Conservation (phyloP, 306 rosid genomes). For the Gynostemma pentaphyllum region DNA sequence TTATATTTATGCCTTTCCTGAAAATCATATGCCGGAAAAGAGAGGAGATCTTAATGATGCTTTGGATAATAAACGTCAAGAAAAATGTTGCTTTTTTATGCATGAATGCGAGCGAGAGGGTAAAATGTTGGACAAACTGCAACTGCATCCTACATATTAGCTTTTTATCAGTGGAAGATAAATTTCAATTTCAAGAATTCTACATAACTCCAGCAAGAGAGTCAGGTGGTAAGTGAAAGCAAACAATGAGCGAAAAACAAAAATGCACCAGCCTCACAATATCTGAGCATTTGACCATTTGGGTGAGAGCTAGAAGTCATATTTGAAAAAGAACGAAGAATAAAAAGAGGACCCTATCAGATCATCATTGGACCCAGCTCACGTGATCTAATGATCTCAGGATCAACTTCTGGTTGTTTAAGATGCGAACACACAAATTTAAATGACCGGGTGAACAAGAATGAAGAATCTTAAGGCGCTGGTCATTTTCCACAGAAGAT, state of each 20-base stretch:
- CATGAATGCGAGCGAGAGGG: not conserved
- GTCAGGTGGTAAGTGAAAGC: not conserved
- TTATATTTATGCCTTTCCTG: conserved; percentile 62
- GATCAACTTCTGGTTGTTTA: not conserved
- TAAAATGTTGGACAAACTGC: not conserved
- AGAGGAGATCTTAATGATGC: not conserved
- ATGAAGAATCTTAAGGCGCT: not conserved
- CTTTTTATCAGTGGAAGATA: not conserved
- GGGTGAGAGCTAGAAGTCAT: no score
- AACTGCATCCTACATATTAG: not conserved
- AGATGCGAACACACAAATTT: not conserved
- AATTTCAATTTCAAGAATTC: not conserved
- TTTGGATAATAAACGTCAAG: not conserved
- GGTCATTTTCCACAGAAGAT: not conserved
- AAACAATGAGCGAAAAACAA: not conserved
- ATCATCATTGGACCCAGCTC: no score
- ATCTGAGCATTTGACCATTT: no score
- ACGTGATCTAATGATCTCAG: no score
- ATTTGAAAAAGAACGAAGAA: no score
- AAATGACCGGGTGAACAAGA: not conserved
- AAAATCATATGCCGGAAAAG: not conserved
- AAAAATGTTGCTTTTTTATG: not conserved
- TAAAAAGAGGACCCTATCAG: no score
- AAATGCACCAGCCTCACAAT: not conserved
- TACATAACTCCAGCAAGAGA: no score